Evolutionary conservation across 371 early-diverging fungal genomes (phyloP).

Genomic region (Mucor circinelloides): DNA sequence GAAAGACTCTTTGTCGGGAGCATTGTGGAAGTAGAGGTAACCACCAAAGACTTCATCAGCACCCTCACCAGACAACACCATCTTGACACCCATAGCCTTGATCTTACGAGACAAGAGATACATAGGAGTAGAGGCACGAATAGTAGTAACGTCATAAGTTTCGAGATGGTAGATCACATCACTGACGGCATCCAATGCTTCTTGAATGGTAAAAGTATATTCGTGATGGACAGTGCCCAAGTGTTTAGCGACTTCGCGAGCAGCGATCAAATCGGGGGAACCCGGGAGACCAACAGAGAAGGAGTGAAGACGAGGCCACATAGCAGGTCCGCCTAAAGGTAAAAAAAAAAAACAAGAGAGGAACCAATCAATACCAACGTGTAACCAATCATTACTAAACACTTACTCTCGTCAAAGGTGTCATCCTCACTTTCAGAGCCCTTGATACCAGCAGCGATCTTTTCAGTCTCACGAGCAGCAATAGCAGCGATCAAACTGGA

Average conservation of each 20-base stretch:
- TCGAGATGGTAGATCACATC: conserved; percentile 97
- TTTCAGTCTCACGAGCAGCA: conserved; percentile 44
- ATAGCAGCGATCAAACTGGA: conserved; percentile 93
- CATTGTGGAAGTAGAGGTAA: conserved; percentile 95
- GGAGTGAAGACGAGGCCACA: conserved; percentile 90
- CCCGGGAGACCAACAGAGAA: conserved; percentile 94
- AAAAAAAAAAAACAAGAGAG: conserved; percentile 51
- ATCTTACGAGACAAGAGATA: conserved; percentile 93
- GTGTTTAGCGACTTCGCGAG: conserved; percentile 87
- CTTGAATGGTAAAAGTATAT: conserved; percentile 93
- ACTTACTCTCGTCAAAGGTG: conserved; percentile 62
- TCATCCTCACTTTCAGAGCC: conserved; percentile 11
- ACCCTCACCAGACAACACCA: conserved; percentile 97
- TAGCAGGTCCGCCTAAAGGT: conserved; percentile 66
- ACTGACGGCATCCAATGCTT: conserved; percentile 92
- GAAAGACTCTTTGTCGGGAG: conserved; percentile 81
- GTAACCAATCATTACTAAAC: background rate
- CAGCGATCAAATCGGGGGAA: conserved; percentile 94
- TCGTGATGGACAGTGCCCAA: conserved; percentile 92
- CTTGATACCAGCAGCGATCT: conserved; percentile 3
- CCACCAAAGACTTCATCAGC: conserved; percentile 96
- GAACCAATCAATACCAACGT: conserved; percentile 54
- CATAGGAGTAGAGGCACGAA: conserved; percentile 97
- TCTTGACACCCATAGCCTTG: conserved; percentile 97
- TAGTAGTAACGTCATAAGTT: conserved; percentile 99